Percentiles rank a stretch among this genome's conserved stretches.
These are phyloP conservation scores for Botryotinia calthae DNA, from an alignment of 2,329 filamentous ascomycete genomes.

Conservation along the genomic window DNA sequence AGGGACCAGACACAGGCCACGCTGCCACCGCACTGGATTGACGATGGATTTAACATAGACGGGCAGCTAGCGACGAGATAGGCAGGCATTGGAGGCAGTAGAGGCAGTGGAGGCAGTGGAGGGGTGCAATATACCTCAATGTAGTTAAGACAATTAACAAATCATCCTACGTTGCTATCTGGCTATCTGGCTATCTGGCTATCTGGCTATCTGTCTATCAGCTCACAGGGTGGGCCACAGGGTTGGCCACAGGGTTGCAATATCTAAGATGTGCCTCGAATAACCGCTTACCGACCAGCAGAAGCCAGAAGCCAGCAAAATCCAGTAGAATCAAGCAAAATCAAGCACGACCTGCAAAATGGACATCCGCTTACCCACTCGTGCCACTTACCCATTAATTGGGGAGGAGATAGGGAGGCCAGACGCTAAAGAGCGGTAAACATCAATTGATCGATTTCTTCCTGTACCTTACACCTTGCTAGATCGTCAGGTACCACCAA, in stretches of 20 bases:
- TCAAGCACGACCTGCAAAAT: not conserved
- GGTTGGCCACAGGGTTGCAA: not conserved
- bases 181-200: too few species aligned
- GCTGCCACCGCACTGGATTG: slow-evolving; percentile 7
- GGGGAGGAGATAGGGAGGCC: not conserved
- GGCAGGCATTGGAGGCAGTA: too few species aligned
- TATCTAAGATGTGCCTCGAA: slow-evolving; percentile 10
- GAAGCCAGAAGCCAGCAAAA: not conserved
- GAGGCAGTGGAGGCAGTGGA: not conserved
- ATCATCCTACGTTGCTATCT: not conserved
- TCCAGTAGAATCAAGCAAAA: too few species aligned
- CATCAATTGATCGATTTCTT: not conserved
- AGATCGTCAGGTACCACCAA: slow-evolving; percentile 20
- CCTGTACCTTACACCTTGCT: slow-evolving; percentile 4
- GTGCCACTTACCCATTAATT: not conserved
- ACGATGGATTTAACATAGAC: not conserved
- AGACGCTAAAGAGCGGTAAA: slow-evolving; percentile 18
- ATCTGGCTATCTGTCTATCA: not conserved
- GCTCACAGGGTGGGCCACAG: not conserved
- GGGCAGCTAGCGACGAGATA: not conserved
- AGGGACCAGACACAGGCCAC: not conserved
- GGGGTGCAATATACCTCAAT: not conserved
- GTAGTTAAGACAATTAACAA: not conserved
- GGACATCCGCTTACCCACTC: not conserved
- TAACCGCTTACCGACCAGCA: slow-evolving; percentile 8